Base-by-base conservation (phyloP, 2,329 filamentous ascomycete species). In the Verticillium alfalfae region DNA sequence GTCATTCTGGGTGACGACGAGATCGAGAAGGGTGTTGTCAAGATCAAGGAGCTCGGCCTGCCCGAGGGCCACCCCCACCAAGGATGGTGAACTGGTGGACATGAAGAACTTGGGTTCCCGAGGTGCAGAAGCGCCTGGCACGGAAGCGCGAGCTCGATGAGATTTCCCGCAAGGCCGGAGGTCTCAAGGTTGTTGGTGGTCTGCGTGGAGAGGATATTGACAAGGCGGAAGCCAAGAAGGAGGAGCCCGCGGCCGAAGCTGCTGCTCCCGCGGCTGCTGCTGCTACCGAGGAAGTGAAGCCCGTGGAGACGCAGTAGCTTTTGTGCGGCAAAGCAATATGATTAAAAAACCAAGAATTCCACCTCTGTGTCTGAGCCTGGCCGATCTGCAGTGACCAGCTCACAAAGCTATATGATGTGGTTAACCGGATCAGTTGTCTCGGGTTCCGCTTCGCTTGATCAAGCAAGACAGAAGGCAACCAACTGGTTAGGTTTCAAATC, bases 1-100 rank as follows among this genome's bases (percentile, higher is more conserved):
- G 84, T 98, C 57, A 95, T 98, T 68, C 82, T 99, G 1, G 94
- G 94, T 55, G 92, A 97, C 70, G 93, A 97, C 61, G 94, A 98
- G 77, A 79, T 96, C 49, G 88, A 88, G 63, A 83, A 86, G 34
- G 93, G 93, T 60, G 89, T 96, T 74, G 89, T 96, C 67, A 92
- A 90, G 77, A 84, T 97, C 73, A 98, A 98, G 86, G 87, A 80
- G 83, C 76, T 83, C 75, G 80, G 92, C 56, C 80, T 96, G 61
- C 83, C 84, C 3, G 89, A 95, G 49, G 92, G 88, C 34, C 91
- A 97, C 81, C 88, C 92, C 0, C 92, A 97, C n/a, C 74, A 97
- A 97, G 80, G 91, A 96, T 63, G 94, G 93, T 58, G 83, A 93
- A 52, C 77, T 93, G 61, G 86, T 97, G 26, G 79, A 88, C 60